Base-by-base conservation (phyloP, 768 basidiomycete genomes). In the Tephrocybe sp. region DNA sequence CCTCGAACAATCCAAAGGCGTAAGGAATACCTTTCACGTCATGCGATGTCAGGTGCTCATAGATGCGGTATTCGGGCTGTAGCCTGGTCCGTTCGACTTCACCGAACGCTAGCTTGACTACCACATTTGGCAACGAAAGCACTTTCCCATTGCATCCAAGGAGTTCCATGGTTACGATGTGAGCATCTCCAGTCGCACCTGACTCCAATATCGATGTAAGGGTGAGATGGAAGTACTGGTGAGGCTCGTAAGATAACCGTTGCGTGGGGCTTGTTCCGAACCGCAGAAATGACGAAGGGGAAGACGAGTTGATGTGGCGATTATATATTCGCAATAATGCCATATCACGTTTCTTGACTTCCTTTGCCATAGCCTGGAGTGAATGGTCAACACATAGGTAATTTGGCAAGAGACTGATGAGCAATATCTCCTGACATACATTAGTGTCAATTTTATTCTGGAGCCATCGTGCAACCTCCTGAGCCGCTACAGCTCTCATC, bases 41-140 rank as follows among this genome's bases (percentile, higher is more conserved):
- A 3, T 46, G 19, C 23, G 45, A 30, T 6, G 8, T 43, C 5
- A 62, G 43, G 17, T 52, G 48, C 16, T 39, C n/a, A 41, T 62
- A 58, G 6, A 60, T 53, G 5, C 22, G 9, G 13, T 44, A 52
- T 43, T 63, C 62, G n/a, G 59, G 48, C 0, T 20, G 30, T 34
- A 63, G 19, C 16, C 49, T 45, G 20, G 56, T 33, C 36, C 40
- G 30, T 38, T 58, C 54, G 13, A 31, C 22, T 0, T 5, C 7
- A 2, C 33, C 34, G 14, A 60, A 56, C 1, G 54, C 57, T 11
- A 62, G 35, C 45, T 62, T 62, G 19, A 56, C 30, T 4, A 48
- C 30, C 19, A 30, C 47, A 14, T 31, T 19, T 9, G 47, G 19
- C 14, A 48, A 31, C 19, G 5, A 10, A 14, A 39, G 38, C 1